Percentiles rank a stretch among this genome's conserved stretches.
Evolutionary conservation across 108 stramenopile species (phyloP).

Genomic region (Cylindrotheca closterium): DNA sequence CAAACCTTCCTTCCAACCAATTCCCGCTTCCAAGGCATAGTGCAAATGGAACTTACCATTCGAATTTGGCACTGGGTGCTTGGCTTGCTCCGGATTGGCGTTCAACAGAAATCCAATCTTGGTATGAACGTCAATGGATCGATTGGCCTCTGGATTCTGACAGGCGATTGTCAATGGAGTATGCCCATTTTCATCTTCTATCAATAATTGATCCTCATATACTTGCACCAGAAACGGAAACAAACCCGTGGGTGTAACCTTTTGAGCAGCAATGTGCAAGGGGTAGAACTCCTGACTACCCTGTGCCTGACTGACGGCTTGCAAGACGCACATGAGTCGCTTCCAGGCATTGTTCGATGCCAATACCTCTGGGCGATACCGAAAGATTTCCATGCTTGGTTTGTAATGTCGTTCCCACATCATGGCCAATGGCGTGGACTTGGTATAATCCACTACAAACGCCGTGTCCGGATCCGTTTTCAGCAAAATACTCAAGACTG

Average conservation of each 20-base stretch:
- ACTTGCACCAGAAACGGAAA: conserved; percentile 19
- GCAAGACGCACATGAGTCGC: conserved; percentile 18
- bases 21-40: conserved; percentile 53
- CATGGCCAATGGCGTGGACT: conserved; percentile 22
- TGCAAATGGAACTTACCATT: conserved; percentile 52
- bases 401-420: conserved; percentile 34
- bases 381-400: conserved; percentile 4
- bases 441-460: conserved; percentile 5
- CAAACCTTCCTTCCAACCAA: conserved; percentile 17
- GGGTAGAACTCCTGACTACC: background rate
- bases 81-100: conserved; percentile 2
- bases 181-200: conserved; percentile 7
- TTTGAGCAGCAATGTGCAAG: conserved; percentile 11
- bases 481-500: conserved; percentile 11
- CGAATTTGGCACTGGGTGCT: background rate
- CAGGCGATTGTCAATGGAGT: conserved; percentile 21
- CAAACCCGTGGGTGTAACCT: conserved; percentile 9
- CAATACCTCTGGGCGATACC: background rate
- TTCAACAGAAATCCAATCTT: conserved; percentile 16
- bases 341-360: conserved; percentile 15
- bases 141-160: conserved; percentile 12
- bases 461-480: conserved; percentile 20
- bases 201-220: conserved; percentile 6
- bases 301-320: background rate
- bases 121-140: conserved; percentile 17